Evolutionary conservation across 2,329 filamentous ascomycete genomes (phyloP).

Genomic region (Sporothrix brasiliensis): DNA sequence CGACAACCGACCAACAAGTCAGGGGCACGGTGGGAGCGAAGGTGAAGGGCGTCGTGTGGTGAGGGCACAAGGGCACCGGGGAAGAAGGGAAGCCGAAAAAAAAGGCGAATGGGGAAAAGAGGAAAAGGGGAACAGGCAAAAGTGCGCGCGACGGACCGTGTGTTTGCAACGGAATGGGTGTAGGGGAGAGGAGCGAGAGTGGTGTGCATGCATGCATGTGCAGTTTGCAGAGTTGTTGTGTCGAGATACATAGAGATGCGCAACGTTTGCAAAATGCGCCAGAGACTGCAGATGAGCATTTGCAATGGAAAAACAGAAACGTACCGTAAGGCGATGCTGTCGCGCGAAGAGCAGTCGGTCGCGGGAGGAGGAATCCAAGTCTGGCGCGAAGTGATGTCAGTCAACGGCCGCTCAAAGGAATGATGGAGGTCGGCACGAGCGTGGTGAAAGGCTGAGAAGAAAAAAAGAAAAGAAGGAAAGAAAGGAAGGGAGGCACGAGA

Average conservation of each 20-base stretch:
- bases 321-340: background rate
- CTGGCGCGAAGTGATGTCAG: constrained; percentile 11
- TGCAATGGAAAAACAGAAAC: background rate
- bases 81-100: no score
- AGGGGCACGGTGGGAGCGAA: background rate
- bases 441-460: background rate
- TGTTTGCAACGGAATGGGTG: constrained; percentile 10
- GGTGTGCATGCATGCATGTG: background rate
- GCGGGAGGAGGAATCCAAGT: background rate
- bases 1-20: background rate
- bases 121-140: background rate
- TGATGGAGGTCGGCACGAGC: constrained; percentile 8
- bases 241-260: background rate
- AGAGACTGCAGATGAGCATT: background rate
- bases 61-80: background rate
- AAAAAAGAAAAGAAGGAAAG: background rate
- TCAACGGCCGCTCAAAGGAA: constrained; percentile 7
- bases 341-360: constrained; percentile 5
- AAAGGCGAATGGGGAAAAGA: background rate
- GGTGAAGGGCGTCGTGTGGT: background rate
- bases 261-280: background rate
- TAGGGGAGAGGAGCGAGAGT: constrained; percentile 6
- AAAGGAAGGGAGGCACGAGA: background rate
- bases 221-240: background rate
- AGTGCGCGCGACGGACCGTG: constrained; percentile 12